Percentiles rank a stretch among this genome's conserved stretches.
These are phyloP conservation scores for Plasmodium relictum DNA, from an alignment of 169 alveolate species.

Conservation along the genomic window DNA sequence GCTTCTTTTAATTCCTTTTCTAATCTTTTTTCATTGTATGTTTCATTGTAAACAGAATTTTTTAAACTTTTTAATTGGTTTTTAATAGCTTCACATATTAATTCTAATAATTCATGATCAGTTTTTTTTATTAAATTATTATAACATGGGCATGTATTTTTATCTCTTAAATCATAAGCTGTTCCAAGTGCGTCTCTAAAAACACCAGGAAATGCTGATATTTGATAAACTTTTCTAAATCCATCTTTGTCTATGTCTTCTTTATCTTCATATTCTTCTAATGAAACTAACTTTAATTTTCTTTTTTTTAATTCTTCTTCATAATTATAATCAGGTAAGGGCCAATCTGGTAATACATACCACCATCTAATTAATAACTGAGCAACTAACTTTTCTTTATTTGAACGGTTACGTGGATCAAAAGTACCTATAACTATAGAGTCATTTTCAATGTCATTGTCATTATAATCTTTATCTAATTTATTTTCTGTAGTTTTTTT, in stretches of 20 bases:
- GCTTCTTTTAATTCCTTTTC: constrained; percentile 60
- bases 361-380: constrained; percentile 91
- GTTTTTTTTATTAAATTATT: constrained; percentile 80
- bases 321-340: constrained; percentile 91
- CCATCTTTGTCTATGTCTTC: constrained; percentile 91
- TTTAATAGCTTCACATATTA: constrained; percentile 81
- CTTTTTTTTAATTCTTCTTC: constrained; percentile 82
- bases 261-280: constrained; percentile 92
- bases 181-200: constrained; percentile 91
- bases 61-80: constrained; percentile 78
- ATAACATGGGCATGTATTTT: constrained; percentile 92
- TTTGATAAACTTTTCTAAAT: constrained; percentile 89
- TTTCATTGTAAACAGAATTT: constrained; percentile 53
- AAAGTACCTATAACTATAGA: constrained; percentile 82
- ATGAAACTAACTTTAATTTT: constrained; percentile 88
- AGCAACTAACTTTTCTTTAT: constrained; percentile 82
- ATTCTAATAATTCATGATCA: constrained; percentile 74
- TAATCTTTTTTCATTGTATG: constrained; percentile 25
- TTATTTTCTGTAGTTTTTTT: constrained; percentile 6
- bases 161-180: constrained; percentile 94
- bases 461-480: neutral
- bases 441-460: constrained; percentile 76
- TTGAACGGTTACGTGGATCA: constrained; percentile 80
- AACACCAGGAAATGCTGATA: constrained; percentile 92
- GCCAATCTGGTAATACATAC: constrained; percentile 96